Evolutionary conservation across 805 yeast genomes (phyloP).

Genomic region (Torulaspora microellipsoides): DNA sequence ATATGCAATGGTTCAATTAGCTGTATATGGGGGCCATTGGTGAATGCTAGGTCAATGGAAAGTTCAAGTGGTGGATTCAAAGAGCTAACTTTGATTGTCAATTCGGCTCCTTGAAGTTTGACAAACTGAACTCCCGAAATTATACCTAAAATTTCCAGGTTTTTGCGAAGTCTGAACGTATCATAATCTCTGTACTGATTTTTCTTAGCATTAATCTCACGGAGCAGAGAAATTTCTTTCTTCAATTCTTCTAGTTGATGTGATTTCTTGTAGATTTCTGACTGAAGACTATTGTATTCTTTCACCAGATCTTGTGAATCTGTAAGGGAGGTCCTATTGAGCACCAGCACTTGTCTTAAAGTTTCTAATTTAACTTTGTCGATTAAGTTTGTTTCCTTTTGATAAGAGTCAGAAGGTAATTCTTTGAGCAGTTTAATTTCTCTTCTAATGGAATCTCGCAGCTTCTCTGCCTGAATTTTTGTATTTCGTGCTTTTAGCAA

Average conservation of each 20-base stretch:
- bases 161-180: constrained; percentile 9
- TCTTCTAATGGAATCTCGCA: constrained; percentile 17
- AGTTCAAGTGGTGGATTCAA: not conserved
- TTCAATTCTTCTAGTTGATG: constrained; percentile 6
- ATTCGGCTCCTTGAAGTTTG: constrained; percentile 7
- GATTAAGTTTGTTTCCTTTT: constrained; percentile 10
- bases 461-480: constrained; percentile 10
- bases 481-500: constrained; percentile 12
- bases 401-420: constrained; percentile 9
- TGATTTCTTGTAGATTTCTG: constrained; percentile 2
- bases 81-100: constrained; percentile 7
- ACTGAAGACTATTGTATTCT: constrained; percentile 3
- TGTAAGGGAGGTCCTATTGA: constrained; percentile 10
- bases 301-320: constrained; percentile 6
- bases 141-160: constrained; percentile 9
- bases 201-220: constrained; percentile 1
- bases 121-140: constrained; percentile 18
- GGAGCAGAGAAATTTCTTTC: constrained; percentile 10
- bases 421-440: constrained; percentile 23
- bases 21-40: not conserved
- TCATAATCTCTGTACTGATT: constrained; percentile 11
- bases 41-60: constrained; percentile 4
- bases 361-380: constrained; percentile 18
- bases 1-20: not conserved
- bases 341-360: constrained; percentile 15